Base-by-base conservation (phyloP, 306 rosid species). In the Sesbania bispinosa region DNA sequence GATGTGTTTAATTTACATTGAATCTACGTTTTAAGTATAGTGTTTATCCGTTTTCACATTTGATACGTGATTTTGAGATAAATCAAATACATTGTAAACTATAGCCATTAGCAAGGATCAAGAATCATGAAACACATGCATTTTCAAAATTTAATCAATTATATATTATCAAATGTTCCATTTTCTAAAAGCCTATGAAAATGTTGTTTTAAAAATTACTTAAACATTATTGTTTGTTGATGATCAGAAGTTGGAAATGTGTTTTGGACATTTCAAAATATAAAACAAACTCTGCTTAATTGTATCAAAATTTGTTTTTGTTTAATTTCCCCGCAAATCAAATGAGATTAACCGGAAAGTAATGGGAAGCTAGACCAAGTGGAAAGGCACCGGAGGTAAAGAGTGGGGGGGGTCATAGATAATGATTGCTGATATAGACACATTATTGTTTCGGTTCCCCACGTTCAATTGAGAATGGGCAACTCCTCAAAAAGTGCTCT, bases 401-500 rank as follows among this genome's bases (percentile, higher is more conserved):
- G 54, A 24, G 68, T 76, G 80, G 41, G 74, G 16, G 61, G 15
- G 52, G 13, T 39, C 4, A 53, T 43, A 24, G 64, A 59, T 29
- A 77, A 81, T 89, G 82, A 87, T 87, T 80, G 82, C 47, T 52
- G 80, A 82, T 53, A 75, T 76, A 78, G 88, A 78, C 88, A 72
- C 85, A 87, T 89, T 39, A 89, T 89, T 83, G 83, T 68, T 48
- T 78, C 70, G 85, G 90, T 87, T 84, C 89, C 93, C 90, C 90
- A 87, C 90, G 86, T 80, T 83, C 68, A 76, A 70, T 64, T 45
- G 65, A 58, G 81, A 33, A 43, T 76, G 86, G 74, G 36, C 75
- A 81, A 74, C 76, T 53, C 62, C 73, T 67, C 69, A 4, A 63
- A 69, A 42, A 77, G 43, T 57, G 59, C 27, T 19, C 74, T 72